Evolutionary conservation across 169 alveolate species (phyloP).

Genomic region (Plasmodium malariae): DNA sequence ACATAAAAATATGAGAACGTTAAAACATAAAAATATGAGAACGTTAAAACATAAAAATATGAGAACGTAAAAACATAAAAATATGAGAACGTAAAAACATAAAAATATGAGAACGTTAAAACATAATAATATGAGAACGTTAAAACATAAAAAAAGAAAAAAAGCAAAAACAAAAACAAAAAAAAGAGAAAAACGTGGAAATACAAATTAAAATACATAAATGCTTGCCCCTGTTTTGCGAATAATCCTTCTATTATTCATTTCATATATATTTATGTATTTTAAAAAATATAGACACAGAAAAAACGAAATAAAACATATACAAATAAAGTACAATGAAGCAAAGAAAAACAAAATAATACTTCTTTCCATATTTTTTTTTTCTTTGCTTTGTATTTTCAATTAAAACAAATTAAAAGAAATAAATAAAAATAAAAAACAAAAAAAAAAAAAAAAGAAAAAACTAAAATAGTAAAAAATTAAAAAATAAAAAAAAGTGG

Average conservation of each 20-base stretch:
- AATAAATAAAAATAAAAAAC: too few species aligned
- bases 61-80: background rate
- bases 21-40: background rate
- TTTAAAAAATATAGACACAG: conserved; percentile 16
- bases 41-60: too few species aligned
- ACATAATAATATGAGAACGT: too few species aligned
- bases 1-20: background rate
- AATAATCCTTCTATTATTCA: background rate
- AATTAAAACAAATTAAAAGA: background rate
- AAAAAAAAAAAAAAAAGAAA: too few species aligned
- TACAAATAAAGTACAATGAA: conserved; percentile 1
- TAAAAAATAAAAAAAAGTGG: background rate
- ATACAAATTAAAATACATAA: background rate
- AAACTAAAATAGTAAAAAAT: too few species aligned
- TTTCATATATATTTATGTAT: background rate
- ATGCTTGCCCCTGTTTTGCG: background rate
- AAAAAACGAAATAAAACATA: conserved; percentile 21
- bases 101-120: too few species aligned
- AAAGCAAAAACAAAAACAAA: background rate
- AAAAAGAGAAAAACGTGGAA: conserved; percentile 2
- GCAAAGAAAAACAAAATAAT: conserved; percentile 4
- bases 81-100: background rate
- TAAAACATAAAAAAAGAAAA: background rate
- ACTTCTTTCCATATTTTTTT: background rate
- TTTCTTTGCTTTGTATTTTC: background rate